Conservation (phyloP, 257 asterid species). For the Penstemon davidsonii region DNA sequence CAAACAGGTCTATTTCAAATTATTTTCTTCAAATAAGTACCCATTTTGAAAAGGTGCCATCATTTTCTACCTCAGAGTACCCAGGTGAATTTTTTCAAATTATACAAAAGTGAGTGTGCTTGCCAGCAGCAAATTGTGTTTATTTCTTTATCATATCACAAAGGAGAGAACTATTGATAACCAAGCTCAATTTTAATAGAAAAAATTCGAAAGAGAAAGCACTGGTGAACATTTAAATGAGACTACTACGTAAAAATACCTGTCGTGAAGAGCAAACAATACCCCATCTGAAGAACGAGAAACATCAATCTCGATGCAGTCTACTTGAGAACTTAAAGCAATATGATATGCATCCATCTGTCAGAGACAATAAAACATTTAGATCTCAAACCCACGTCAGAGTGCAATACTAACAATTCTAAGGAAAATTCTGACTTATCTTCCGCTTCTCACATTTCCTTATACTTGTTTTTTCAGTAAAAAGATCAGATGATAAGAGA, state of each 20-base stretch:
- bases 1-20: neutral
- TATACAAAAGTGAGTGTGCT: neutral
- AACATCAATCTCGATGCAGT: constrained; percentile 90
- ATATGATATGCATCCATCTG: constrained; percentile 74
- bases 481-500: too few relatives aligned
- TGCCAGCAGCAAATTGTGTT: constrained; percentile 10
- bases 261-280: constrained; percentile 91
- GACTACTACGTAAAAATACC: constrained; percentile 47
- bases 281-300: constrained; percentile 95
- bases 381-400: constrained; percentile 14
- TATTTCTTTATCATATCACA: constrained; percentile 7
- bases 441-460: neutral
- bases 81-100: neutral
- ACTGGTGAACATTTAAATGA: constrained; percentile 21
- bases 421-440: neutral
- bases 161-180: constrained; percentile 1
- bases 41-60: constrained; percentile 2
- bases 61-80: constrained; percentile 10
- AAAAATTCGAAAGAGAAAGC: constrained; percentile 13
- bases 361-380: constrained; percentile 14
- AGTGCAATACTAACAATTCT: constrained; percentile 17
- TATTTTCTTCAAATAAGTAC: too few relatives aligned
- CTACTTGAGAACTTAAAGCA: constrained; percentile 80
- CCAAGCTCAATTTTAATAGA: neutral
- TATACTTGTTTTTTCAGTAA: neutral